These are phyloP conservation scores for Triticum monococcum DNA, from an alignment of 176 grass and related monocot genomes.

Conservation along the genomic window DNA sequence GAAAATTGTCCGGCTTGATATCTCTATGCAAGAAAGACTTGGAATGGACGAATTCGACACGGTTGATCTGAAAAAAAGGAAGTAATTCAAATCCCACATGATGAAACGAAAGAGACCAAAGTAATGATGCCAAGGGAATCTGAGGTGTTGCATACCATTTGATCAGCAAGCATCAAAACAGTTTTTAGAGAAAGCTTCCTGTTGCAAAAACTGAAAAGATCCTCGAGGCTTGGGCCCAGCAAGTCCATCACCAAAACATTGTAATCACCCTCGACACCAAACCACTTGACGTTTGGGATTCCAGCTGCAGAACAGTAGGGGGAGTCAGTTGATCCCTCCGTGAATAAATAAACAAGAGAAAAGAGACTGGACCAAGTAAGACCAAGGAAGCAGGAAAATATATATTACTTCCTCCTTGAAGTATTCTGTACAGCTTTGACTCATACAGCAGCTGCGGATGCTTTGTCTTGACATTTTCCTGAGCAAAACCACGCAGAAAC, in stretches of 20 bases:
- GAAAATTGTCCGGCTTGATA: slow-evolving; percentile 88
- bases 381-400: neutral
- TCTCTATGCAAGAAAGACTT: slow-evolving; percentile 48
- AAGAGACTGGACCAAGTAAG: neutral
- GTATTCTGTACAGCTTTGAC: slow-evolving; percentile 19
- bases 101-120: neutral
- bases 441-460: slow-evolving; percentile 21
- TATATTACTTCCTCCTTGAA: slow-evolving; percentile 15
- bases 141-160: slow-evolving; percentile 49
- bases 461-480: slow-evolving; percentile 29
- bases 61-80: slow-evolving; percentile 12
- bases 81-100: neutral
- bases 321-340: neutral
- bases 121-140: neutral
- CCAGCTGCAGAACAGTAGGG: neutral
- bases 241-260: slow-evolving; percentile 88
- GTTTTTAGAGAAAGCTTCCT: slow-evolving; percentile 83
- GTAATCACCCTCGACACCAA: slow-evolving; percentile 74
- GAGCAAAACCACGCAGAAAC: neutral
- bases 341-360: neutral
- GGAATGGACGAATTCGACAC: slow-evolving; percentile 13
- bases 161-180: slow-evolving; percentile 85
- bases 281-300: slow-evolving; percentile 78
- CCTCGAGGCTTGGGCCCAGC: slow-evolving; percentile 83
- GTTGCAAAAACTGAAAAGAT: slow-evolving; percentile 81